Evolutionary conservation across 2,329 filamentous ascomycete genomes (phyloP).

Genomic region (Clonostachys byssicola): DNA sequence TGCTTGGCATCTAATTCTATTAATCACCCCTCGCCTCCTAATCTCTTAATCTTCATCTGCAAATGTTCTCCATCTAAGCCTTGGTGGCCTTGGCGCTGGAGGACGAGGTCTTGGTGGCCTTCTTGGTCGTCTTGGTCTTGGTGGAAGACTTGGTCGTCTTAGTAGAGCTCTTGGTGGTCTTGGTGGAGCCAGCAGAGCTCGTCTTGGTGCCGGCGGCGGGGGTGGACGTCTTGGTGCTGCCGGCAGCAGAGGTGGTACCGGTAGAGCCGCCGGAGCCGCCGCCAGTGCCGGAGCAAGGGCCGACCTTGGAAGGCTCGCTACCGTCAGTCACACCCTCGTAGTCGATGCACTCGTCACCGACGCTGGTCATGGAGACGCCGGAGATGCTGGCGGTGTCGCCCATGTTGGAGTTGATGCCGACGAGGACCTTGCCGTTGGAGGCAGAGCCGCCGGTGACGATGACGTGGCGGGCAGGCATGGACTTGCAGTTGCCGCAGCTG

Average conservation of each 20-base stretch:
- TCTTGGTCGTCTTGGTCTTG: too few species aligned
- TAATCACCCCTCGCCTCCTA: too few species aligned
- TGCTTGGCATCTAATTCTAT: too few species aligned
- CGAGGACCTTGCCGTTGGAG: slow-evolving; percentile 28
- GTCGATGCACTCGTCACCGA: slow-evolving; percentile 2
- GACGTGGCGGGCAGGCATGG: slow-evolving; percentile 2
- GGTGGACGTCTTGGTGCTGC: too few species aligned
- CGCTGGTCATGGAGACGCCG: slow-evolving; percentile 4
- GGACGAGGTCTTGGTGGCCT: too few species aligned
- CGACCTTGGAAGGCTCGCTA: slow-evolving; percentile 28
- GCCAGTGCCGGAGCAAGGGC: slow-evolving; percentile 21
- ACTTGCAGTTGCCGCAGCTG: slow-evolving; percentile 38
- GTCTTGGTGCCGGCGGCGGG: too few species aligned
- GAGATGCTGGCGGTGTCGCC: slow-evolving; percentile 13
- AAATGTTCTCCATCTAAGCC: too few species aligned
- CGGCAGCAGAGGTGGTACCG: background rate
- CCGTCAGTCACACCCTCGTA: slow-evolving; percentile 29
- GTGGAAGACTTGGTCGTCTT: too few species aligned
- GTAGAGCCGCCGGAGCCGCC: slow-evolving; percentile 5
- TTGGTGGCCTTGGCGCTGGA: too few species aligned
- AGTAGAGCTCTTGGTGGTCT: too few species aligned
- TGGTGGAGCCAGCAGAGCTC: too few species aligned
- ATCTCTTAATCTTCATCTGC: too few species aligned
- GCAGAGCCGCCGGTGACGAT: slow-evolving; percentile 13
- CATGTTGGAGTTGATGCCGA: slow-evolving; percentile 29